These are phyloP conservation scores for Kazachstania bromeliacearum DNA, from an alignment of 805 yeast species.

Conservation along the genomic window DNA sequence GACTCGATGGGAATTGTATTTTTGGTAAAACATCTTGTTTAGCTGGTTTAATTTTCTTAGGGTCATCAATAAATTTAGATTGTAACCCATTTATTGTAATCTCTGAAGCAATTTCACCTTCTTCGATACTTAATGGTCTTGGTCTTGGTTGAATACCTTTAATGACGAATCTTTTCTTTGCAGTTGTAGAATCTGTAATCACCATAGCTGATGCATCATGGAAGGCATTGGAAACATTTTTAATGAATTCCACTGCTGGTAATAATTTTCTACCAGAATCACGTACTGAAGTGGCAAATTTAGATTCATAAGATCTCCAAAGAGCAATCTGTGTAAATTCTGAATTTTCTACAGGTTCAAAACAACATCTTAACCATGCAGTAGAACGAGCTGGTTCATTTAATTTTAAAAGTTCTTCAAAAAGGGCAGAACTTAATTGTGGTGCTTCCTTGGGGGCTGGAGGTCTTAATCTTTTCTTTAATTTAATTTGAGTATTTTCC, in stretches of 20 bases:
- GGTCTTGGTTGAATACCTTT: slow-evolving; percentile 88
- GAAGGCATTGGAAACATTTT: slow-evolving; percentile 85
- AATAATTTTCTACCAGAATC: slow-evolving; percentile 51
- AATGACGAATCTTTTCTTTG: slow-evolving; percentile 75
- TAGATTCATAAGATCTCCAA: slow-evolving; percentile 91
- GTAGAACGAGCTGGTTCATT: slow-evolving; percentile 89
- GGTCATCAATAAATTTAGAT: slow-evolving; percentile 16
- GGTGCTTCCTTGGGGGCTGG: slow-evolving; percentile 62
- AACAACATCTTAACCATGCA: slow-evolving; percentile 88
- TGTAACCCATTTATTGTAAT: slow-evolving; percentile 10
- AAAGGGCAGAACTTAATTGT: slow-evolving; percentile 42
- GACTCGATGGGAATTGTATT: slow-evolving; percentile 20
- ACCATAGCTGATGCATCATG: slow-evolving; percentile 91
- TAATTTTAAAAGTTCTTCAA: slow-evolving; percentile 50
- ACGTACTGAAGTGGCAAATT: slow-evolving; percentile 54
- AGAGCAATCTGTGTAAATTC: slow-evolving; percentile 92
- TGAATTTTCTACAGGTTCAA: slow-evolving; percentile 64
- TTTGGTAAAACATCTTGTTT: slow-evolving; percentile 21
- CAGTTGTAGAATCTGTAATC: slow-evolving; percentile 51
- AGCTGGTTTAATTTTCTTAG: slow-evolving; percentile 13
- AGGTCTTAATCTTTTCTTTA: slow-evolving; percentile 52
- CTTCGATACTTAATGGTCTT: slow-evolving; percentile 40
- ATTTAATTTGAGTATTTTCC: slow-evolving; percentile 23
- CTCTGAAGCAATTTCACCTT: slow-evolving; percentile 37
- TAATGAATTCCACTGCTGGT: slow-evolving; percentile 95